Evolutionary conservation across 1,139 yeast genomes (phyloP), one percentile per base, ranked within the genome.

Genomic region (Suhomyces bribrorum): DNA sequence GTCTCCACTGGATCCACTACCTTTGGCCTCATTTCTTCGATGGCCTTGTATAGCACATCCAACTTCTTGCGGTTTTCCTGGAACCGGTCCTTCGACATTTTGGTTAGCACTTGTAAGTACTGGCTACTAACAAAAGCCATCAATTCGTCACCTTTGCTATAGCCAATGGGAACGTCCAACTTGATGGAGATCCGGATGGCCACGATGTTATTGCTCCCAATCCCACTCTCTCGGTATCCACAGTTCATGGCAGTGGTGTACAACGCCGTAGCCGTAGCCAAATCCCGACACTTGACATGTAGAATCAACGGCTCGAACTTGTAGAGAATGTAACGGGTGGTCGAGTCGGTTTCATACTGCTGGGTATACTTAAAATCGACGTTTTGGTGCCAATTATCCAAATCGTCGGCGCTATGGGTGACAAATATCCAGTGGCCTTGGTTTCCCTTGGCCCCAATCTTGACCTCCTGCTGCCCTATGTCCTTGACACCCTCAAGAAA

Each of bases 381-480:
- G 1, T 49, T 32, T 7, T 62, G 51, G 57, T 76, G 66, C 92
- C 92, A 83, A 7, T 62, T 54, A 1, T 56, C 49, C n/a, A 85
- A 64, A 9, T 74, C 65, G 2, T 53, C 48, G 2, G 74, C 67
- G 32, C 82, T 79, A 55, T 87, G 96, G 0, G 88, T 79, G 2
- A 87, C 88, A 63, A 78, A 87, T n/a, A 86, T 53, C 96, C 96
- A 87, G 42, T 72, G 73, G 0, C 96, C 96, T 34, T 88, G 86
- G 38, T 80, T 77, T 3, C 96, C 96, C 53, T 87, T 87, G n/a
- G 94, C 86, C 2, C 95, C 94, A 9, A 83, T 73, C 51, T 79
- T 78, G 6, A 51, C 44, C 18, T 50, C 58, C 1, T 51, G 50
- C 46, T 37, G 37, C 3, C 45, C 48, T 20, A 43, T 40, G 22